Conservation (phyloP, 306 rosid species). For the Inga leiocalycina region DNA sequence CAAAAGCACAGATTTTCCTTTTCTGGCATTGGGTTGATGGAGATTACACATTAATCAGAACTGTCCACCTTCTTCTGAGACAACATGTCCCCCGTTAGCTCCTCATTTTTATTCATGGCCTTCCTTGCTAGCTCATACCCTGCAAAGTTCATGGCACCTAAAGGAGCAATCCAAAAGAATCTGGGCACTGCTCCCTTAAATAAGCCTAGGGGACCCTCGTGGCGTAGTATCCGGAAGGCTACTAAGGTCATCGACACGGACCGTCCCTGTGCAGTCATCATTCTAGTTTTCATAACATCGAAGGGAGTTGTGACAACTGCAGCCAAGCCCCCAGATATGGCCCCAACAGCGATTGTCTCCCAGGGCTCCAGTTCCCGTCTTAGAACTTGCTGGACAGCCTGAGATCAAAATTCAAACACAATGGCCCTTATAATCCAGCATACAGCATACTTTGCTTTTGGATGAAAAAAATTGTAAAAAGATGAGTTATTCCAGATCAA, state of each 20-base stretch:
- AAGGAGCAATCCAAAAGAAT: conserved; percentile 98
- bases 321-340: conserved; percentile 95
- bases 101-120: conserved; percentile 88
- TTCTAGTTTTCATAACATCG: conserved; percentile 98
- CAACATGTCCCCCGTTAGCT: conserved; percentile 45
- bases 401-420: conserved; percentile 27
- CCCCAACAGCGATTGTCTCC: conserved; percentile 97
- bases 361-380: conserved; percentile 89
- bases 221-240: conserved; percentile 76
- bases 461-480: not conserved
- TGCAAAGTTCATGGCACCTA: conserved; percentile 99
- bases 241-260: conserved; percentile 76
- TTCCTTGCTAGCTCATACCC: conserved; percentile 94
- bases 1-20: conserved; percentile 45
- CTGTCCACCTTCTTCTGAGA: conserved; percentile 51
- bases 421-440: not conserved
- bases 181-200: conserved; percentile 96
- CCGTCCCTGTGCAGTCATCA: conserved; percentile 96
- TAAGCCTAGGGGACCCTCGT: conserved; percentile 90
- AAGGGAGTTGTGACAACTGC: conserved; percentile 95
- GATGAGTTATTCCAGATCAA: not conserved
- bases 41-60: conserved; percentile 40
- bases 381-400: conserved; percentile 75
- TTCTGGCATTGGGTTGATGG: not conserved
- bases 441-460: not conserved